phyloP scores from a whole-genome alignment of 2,329 filamentous ascomycete genomes.

The Colletotrichum cuscutae region DNA sequence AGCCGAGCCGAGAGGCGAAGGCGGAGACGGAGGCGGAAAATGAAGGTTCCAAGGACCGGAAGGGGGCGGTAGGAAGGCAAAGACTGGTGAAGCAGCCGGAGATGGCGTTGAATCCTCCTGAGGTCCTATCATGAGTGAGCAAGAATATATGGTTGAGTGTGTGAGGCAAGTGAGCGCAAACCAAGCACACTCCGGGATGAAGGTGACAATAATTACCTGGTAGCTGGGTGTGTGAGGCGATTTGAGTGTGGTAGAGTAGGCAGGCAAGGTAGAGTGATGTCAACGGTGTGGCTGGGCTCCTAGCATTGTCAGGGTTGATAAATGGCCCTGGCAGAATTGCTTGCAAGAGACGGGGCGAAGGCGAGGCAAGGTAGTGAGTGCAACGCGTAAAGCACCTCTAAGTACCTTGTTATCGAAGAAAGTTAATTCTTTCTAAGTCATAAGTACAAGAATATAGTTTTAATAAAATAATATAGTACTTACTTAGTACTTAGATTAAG shows the following conservation, averaged over 20 bases:
- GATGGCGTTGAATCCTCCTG: background rate
- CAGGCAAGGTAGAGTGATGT: conserved; percentile 19
- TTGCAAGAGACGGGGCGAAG: background rate
- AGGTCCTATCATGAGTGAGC: background rate
- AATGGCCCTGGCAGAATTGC: background rate
- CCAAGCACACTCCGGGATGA: background rate
- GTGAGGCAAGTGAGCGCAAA: background rate
- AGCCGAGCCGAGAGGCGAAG: conserved; percentile 24
- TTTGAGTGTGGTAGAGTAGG: background rate
- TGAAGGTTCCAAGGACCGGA: background rate
- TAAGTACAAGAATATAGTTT: too few species aligned
- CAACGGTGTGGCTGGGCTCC: conserved; percentile 20
- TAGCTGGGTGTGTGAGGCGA: background rate
- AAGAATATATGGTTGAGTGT: background rate
- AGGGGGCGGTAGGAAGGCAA: background rate
- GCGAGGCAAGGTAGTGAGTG: background rate
- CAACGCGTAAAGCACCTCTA: too few species aligned
- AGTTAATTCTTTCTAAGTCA: too few species aligned
- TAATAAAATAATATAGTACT: too few species aligned
- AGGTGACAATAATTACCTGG: background rate
- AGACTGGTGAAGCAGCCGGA: background rate
- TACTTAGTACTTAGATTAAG: too few species aligned
- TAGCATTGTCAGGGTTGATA: background rate
- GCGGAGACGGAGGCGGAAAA: conserved; percentile 21
- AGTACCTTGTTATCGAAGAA: too few species aligned